Conservation (phyloP, 176 grass and related monocot genomes). For the Oryza officinalis region DNA sequence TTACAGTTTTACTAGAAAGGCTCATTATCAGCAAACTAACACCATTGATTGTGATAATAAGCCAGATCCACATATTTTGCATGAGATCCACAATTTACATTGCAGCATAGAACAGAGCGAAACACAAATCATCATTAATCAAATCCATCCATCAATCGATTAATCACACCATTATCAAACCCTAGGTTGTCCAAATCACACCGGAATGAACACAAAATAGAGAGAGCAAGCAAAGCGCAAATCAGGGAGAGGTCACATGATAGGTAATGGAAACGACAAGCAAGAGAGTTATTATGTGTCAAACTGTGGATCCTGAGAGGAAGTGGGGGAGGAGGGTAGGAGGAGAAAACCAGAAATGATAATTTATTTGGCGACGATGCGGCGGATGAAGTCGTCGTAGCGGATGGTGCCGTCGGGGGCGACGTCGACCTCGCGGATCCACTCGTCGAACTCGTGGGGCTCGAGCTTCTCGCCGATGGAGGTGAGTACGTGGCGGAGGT, state of each 20-base stretch:
- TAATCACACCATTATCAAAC: conserved; percentile 55
- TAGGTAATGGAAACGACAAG: conserved; percentile 4
- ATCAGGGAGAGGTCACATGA: background rate
- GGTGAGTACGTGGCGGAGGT: conserved; percentile 95
- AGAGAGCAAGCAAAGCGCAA: background rate
- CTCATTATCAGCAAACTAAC: too few species aligned
- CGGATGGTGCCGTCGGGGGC: conserved; percentile 82
- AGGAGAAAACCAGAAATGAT: background rate
- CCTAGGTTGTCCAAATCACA: conserved; percentile 30
- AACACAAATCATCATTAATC: conserved; percentile 15
- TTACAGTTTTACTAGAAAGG: too few species aligned
- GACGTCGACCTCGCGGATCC: conserved; percentile 96
- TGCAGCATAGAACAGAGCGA: background rate
- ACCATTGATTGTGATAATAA: too few species aligned
- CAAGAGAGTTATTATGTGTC: conserved; percentile 37
- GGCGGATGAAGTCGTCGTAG: conserved; percentile 97
- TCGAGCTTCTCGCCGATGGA: conserved; percentile 98
- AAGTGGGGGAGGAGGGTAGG: fast-evolving
- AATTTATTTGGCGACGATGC: conserved; percentile 86
- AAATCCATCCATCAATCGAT: conserved; percentile 33
- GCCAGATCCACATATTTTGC: too few species aligned
- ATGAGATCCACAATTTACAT: conserved; percentile 31
- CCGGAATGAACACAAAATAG: conserved; percentile 12
- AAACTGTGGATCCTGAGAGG: background rate
- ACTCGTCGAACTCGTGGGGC: conserved; percentile 95